Base-by-base conservation (phyloP, 2,329 filamentous ascomycete species). In the Exophiala dermatitidis region DNA sequence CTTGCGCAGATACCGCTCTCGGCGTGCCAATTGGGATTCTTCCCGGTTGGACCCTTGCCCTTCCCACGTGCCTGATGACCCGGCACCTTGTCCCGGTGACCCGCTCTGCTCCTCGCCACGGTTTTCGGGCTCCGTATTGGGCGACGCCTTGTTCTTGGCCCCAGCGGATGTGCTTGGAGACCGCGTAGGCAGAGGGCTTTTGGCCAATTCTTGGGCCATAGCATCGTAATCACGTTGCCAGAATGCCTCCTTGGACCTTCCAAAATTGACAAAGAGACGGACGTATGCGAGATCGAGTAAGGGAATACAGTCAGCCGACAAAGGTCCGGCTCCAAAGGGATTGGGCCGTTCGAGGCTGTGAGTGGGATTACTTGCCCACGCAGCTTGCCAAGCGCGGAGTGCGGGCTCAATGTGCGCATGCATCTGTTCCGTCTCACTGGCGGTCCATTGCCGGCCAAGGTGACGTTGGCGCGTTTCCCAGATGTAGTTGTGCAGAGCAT, bases 391-490 rank as follows among this genome's bases (percentile, higher is more conserved):
- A 5, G 91, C 90, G 67, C 90, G 86, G 57, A 98, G 74, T 2
- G 91, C 91, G 7, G 91, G 91, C 68, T 96, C 90, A 53, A 97
- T 94, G 65, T 95, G 90, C 1, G 86, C 82, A 67, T 96, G 90
- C 90, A 97, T 95, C 60, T 90, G 89, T 62, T 97, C 90, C 0
- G 89, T 95, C 69, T 97, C 91, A 60, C 91, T 85, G 33, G 85
- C 82, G 1, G 90, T 95, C 91, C 91, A 96, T 46, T 89, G 77
- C 58, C 89, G 85, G 62, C 87, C 90, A 63, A 90, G 85, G 63
- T 96, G 90, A 48, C 90, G 79, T 69, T 95, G 90, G 28, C 91
- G 80, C 0, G 90, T 96, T 71, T 97, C 91, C 93, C 93, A 97
- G 42, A 97, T 96, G 69, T 95, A 96, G 63, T 96, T 96, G 72